Percentiles rank a stretch among this genome's conserved stretches.
Conservation (phyloP, 2,329 filamentous ascomycete genomes). For the Hymenoscyphus repandus region DNA sequence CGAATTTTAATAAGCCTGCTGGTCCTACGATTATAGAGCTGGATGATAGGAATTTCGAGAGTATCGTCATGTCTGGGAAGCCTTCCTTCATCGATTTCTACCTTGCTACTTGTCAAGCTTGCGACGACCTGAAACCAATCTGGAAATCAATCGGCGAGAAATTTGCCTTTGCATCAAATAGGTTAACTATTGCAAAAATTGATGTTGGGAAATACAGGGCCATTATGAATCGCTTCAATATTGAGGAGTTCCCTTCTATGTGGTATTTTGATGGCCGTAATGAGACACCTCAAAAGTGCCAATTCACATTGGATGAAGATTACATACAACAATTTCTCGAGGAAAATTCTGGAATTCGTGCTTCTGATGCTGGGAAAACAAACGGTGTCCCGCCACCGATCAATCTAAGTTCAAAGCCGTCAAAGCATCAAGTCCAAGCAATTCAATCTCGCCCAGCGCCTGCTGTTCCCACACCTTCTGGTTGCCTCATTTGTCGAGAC, state of each 20-base stretch:
- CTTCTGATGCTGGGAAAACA: slow-evolving; percentile 16
- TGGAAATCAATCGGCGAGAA: slow-evolving; percentile 82
- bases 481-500: slow-evolving; percentile 81
- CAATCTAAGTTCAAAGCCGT: slow-evolving; percentile 27
- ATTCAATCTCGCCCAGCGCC: slow-evolving; percentile 24
- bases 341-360: slow-evolving; percentile 22
- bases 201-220: slow-evolving; percentile 82
- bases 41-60: slow-evolving; percentile 81
- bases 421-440: slow-evolving; percentile 44
- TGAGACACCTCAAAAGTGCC: slow-evolving; percentile 20
- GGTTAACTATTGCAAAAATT: slow-evolving; percentile 85
- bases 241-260: slow-evolving; percentile 87
- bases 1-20: slow-evolving; percentile 9
- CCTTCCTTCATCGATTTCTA: slow-evolving; percentile 96
- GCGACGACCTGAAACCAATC: slow-evolving; percentile 82
- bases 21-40: slow-evolving; percentile 66
- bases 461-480: slow-evolving; percentile 24
- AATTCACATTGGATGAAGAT: slow-evolving; percentile 14
- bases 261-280: slow-evolving; percentile 66
- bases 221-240: slow-evolving; percentile 65
- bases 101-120: slow-evolving; percentile 95
- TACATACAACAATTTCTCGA: slow-evolving; percentile 22
- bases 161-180: slow-evolving; percentile 64
- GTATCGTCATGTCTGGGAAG: slow-evolving; percentile 82
- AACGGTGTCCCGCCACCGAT: slow-evolving; percentile 28